Conservation (phyloP, 805 yeast genomes). For the Starmerella vitae region DNA sequence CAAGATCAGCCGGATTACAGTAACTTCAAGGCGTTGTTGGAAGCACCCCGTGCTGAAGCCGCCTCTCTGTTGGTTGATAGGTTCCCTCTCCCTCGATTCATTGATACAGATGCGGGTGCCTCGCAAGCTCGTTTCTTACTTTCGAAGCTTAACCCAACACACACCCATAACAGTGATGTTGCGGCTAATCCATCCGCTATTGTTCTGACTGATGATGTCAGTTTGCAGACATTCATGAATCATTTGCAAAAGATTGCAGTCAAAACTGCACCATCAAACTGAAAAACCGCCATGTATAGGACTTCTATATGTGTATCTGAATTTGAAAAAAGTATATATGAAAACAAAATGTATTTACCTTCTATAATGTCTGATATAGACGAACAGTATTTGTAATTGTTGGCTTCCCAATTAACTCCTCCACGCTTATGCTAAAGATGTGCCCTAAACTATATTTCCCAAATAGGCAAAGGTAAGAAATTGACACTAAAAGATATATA, state of each 20-base stretch:
- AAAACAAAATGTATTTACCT: too few relatives aligned
- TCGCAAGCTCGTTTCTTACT: conserved; percentile 95
- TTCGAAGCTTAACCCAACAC: conserved; percentile 90
- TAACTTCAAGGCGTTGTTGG: conserved; percentile 72
- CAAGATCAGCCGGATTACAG: conserved; percentile 85
- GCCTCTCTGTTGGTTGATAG: conserved; percentile 82
- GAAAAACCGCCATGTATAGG: too few relatives aligned
- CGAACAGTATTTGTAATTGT: too few relatives aligned
- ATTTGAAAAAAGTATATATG: neutral
- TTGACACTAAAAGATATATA: too few relatives aligned
- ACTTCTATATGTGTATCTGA: too few relatives aligned
- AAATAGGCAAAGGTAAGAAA: too few relatives aligned
- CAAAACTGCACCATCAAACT: conserved; percentile 13
- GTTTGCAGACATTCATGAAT: conserved; percentile 85
- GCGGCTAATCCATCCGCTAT: conserved; percentile 39
- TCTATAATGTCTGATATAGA: too few relatives aligned
- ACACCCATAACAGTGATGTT: conserved; percentile 48
- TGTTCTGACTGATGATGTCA: conserved; percentile 92
- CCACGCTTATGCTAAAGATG: too few relatives aligned
- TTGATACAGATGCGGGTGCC: conserved; percentile 96
- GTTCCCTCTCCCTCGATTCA: conserved; percentile 94
- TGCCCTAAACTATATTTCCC: too few relatives aligned
- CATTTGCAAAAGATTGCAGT: conserved; percentile 90
- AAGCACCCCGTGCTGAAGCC: conserved; percentile 84
- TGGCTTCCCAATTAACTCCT: too few relatives aligned